A percentile compares a stretch with the other conserved stretches of the same genome.
Evolutionary conservation across 495 filamentous ascomycete species (phyloP).

Genomic region (Penicillium cinerascens): DNA sequence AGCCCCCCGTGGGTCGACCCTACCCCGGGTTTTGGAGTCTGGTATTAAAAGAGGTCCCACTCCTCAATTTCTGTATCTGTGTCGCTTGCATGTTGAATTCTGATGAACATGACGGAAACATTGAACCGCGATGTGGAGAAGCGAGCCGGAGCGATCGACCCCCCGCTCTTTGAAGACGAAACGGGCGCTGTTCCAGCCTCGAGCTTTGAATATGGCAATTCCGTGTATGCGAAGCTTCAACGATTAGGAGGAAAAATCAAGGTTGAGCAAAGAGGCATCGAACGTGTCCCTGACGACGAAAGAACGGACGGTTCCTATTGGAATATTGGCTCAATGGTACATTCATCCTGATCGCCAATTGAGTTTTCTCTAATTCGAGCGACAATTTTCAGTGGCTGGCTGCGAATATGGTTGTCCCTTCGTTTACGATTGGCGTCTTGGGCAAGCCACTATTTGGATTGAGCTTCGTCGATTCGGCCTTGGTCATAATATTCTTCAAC

Average conservation of each 20-base stretch:
- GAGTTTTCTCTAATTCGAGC: conserved; percentile 9
- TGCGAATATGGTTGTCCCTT: conserved; percentile 23
- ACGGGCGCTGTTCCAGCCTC: conserved; percentile 52
- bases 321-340: conserved; percentile 35
- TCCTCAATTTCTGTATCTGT: background rate
- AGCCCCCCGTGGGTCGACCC: conserved; percentile 14
- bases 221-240: conserved; percentile 57
- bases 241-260: conserved; percentile 26
- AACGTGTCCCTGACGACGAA: conserved; percentile 42
- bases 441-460: conserved; percentile 47
- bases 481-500: conserved; percentile 56
- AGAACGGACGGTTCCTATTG: conserved; percentile 44
- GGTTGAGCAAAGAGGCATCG: conserved; percentile 35
- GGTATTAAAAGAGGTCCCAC: conserved; percentile 1
- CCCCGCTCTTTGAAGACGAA: conserved; percentile 31
- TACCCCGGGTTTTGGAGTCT: background rate
- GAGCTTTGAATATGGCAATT: conserved; percentile 52
- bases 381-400: conserved; percentile 11
- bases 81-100: background rate
- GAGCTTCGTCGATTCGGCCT: conserved; percentile 40
- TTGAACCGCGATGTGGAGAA: conserved; percentile 14
- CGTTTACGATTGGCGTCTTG: conserved; percentile 56
- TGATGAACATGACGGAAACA: background rate
- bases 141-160: conserved; percentile 3
- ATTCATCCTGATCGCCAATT: conserved; percentile 12